Conservation (phyloP, 805 yeast species). For the Komagataella pastoris region DNA sequence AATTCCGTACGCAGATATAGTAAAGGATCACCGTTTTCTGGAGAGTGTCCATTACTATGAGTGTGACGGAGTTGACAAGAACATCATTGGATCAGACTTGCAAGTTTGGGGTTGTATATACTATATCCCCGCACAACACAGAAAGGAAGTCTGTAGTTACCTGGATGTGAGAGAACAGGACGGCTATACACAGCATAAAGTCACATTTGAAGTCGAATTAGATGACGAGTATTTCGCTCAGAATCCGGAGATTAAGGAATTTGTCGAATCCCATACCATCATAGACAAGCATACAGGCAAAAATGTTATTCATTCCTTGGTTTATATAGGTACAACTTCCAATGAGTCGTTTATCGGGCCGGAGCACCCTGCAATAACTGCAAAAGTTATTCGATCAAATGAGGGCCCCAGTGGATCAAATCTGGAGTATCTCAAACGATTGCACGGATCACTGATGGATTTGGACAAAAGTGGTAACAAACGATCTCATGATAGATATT, state of each 20-base stretch:
- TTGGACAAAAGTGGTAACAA: constrained; percentile 18
- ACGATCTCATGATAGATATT: constrained; percentile 24
- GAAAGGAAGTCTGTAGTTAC: constrained; percentile 47
- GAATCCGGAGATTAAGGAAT: constrained; percentile 9
- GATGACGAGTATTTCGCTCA: constrained; percentile 6
- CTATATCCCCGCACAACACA: constrained; percentile 55
- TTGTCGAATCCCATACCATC: constrained; percentile 15
- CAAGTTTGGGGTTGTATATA: constrained; percentile 76
- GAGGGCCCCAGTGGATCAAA: constrained; percentile 79
- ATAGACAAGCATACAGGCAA: constrained; percentile 18
- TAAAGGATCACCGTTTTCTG: constrained; percentile 24
- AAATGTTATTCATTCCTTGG: constrained; percentile 37
- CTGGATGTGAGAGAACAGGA: constrained; percentile 79
- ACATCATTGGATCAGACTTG: constrained; percentile 27
- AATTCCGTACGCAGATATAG: constrained; percentile 43
- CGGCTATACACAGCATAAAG: constrained; percentile 64
- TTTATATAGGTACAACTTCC: constrained; percentile 73
- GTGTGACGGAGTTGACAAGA: constrained; percentile 6
- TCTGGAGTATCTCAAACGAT: constrained; percentile 47
- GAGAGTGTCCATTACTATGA: constrained; percentile 24
- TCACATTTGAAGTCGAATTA: constrained; percentile 42
- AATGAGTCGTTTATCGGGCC: constrained; percentile 84
- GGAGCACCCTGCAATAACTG: constrained; percentile 46
- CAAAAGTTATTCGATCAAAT: constrained; percentile 38
- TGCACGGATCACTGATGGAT: constrained; percentile 34